phyloP scores from a whole-genome alignment of 306 rosid genomes.

The Morella rubra region DNA sequence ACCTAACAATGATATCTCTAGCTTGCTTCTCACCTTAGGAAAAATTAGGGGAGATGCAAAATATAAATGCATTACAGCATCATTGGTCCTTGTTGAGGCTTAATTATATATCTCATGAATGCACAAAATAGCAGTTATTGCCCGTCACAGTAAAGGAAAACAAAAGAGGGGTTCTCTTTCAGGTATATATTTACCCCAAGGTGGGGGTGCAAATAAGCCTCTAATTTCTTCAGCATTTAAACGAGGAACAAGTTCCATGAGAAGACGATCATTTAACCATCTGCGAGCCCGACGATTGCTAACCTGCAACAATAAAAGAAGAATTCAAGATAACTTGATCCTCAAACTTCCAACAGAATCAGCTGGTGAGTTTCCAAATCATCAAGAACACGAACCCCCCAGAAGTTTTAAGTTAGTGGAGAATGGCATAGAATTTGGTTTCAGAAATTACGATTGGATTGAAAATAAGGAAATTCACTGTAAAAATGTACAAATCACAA shows the following conservation, averaged over 20 bases:
- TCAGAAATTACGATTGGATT: conserved; percentile 13
- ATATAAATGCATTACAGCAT: not conserved
- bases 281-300: conserved; percentile 79
- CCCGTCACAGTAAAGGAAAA: conserved; percentile 1
- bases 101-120: conserved; percentile 11
- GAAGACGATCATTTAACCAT: conserved; percentile 85
- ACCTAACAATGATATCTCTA: not conserved
- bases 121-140: conserved; percentile 10
- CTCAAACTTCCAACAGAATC: not conserved
- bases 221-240: conserved; percentile 86
- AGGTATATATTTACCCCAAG: conserved; percentile 57
- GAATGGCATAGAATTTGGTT: not conserved
- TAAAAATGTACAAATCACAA: not conserved
- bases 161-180: not conserved
- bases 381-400: not conserved
- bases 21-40: not conserved
- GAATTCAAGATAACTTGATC: not conserved
- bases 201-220: conserved; percentile 97
- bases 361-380: not conserved
- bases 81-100: not conserved
- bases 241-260: conserved; percentile 89
- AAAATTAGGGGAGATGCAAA: not conserved
- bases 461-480: not conserved
- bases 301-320: conserved; percentile 48
- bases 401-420: not conserved